phyloP scores from a whole-genome alignment of 164 flowering plant species.

The Sedum album region DNA sequence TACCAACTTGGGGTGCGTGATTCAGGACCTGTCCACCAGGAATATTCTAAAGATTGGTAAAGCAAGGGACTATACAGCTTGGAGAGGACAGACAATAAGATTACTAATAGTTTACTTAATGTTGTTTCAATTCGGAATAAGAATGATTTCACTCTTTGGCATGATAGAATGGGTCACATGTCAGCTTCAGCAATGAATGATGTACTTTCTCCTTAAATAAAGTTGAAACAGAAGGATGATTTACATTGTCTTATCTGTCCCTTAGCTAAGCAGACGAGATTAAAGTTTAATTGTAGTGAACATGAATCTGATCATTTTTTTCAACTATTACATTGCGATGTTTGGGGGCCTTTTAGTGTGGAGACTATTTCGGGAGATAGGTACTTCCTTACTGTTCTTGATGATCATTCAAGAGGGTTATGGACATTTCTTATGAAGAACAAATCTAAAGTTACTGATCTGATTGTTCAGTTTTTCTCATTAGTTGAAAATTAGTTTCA shows the following conservation, averaged over 20 bases:
- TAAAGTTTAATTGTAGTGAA: neutral
- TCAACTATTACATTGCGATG: neutral
- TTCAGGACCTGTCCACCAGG: neutral
- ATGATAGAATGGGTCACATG: neutral
- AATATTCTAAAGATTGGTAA: neutral
- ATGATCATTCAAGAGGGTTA: neutral
- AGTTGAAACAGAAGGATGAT: no score
- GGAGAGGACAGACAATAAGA: neutral
- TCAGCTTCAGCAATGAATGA: neutral
- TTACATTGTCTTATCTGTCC: neutral
- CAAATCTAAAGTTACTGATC: neutral
- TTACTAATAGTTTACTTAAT: neutral
- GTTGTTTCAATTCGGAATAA: no score
- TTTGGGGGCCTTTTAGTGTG: neutral
- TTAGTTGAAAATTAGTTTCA: neutral
- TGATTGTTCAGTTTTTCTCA: neutral
- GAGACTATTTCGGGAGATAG: neutral
- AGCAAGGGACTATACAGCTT: neutral
- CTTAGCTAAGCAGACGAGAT: neutral
- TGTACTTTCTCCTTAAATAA: neutral
- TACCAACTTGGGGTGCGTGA: neutral
- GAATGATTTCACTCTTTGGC: neutral
- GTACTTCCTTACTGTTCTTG: neutral
- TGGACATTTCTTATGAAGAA: neutral
- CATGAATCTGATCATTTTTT: neutral